These are phyloP conservation scores for Suillus discolor DNA, from an alignment of 768 basidiomycete species.

Conservation along the genomic window DNA sequence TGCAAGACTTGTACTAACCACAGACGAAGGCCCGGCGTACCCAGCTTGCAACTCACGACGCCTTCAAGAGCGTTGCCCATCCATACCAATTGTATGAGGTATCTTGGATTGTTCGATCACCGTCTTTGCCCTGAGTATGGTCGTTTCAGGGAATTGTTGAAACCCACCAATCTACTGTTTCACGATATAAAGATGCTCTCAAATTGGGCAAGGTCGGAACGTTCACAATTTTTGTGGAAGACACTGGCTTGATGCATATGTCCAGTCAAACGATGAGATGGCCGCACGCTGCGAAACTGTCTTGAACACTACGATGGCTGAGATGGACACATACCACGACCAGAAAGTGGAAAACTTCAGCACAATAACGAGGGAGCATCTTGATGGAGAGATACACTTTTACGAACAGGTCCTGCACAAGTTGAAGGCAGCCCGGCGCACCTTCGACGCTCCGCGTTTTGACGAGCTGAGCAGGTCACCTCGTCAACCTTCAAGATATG, in stretches of 20 bases:
- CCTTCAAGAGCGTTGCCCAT: conserved; percentile 75
- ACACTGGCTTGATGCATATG: conserved; percentile 5
- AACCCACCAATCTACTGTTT: conserved; percentile 72
- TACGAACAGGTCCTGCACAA: conserved; percentile 72
- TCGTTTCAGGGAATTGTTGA: conserved; percentile 61
- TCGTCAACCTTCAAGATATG: conserved; percentile 72
- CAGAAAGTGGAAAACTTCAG: conserved; percentile 76
- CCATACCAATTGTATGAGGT: conserved; percentile 75
- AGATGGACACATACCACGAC: conserved; percentile 78
- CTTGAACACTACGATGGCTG: conserved; percentile 85
- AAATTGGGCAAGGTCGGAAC: conserved; percentile 38
- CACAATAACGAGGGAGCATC: conserved; percentile 59
- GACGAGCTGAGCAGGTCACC: conserved; percentile 50
- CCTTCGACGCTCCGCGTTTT: conserved; percentile 53
- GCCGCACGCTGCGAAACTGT: conserved; percentile 84
- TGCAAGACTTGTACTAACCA: conserved; percentile 11
- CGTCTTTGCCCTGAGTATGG: not conserved
- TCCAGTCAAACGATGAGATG: conserved; percentile 62
- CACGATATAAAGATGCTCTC: conserved; percentile 61
- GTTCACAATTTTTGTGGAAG: not conserved
- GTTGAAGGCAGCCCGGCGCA: conserved; percentile 56
- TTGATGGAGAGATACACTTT: conserved; percentile 77
- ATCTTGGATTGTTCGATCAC: conserved; percentile 6
- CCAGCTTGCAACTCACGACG: conserved; percentile 75
- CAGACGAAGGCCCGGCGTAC: conserved; percentile 64